Evolutionary conservation across 805 yeast genomes (phyloP), one percentile per base, ranked within the genome.

Genomic region (Kazachstania kunashirensis): DNA sequence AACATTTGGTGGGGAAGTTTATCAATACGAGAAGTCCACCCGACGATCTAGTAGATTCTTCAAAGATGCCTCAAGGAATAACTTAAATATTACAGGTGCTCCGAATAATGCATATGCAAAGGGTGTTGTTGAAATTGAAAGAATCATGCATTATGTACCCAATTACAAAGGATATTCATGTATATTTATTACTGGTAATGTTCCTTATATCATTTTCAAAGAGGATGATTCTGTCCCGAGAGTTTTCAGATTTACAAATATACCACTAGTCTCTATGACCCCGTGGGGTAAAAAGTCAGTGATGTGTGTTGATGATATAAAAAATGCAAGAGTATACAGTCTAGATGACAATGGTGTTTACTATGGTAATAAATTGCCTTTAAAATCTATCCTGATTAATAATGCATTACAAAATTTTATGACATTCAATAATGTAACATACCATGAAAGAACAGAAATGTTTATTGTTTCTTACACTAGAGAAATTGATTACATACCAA

Each of bases 1-100:
- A 34, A 85, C 94, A 0, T 73, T 77, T 52, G 92, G 94, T 36
- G 94, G 94, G 47, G 92, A 84, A 53, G 62, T 85, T 2, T 63
- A 75, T 24, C 61, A 82, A 34, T 86, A 85, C 55, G 76, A 75
- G 46, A 61, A 77, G 24, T 74, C 55, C 6, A 34, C 38, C 13
- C 32, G 29, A 27, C 46, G 49, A 32, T 38, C 34, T 34, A 51
- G 53, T 33, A 44, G 53, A 29, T 55, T 47, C 29, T 46, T 38
- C 33, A 48, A 49, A 28, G 46, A 46, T 36, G 29, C 44, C 3
- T 16, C 36, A 2, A 13, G 68, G 57, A 50, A 49, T 29, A 61
- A 68, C 46, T 44, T 66, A 15, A 56, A 67, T 4, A 67, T 79
- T 9, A 75, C 84, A 1, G 94, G 94, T 38, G 92, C 89, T 0